Percentiles rank a stretch among this genome's conserved stretches.
Evolutionary conservation across 305 asterid species (phyloP).

Genomic region (Solanum hybrid): DNA sequence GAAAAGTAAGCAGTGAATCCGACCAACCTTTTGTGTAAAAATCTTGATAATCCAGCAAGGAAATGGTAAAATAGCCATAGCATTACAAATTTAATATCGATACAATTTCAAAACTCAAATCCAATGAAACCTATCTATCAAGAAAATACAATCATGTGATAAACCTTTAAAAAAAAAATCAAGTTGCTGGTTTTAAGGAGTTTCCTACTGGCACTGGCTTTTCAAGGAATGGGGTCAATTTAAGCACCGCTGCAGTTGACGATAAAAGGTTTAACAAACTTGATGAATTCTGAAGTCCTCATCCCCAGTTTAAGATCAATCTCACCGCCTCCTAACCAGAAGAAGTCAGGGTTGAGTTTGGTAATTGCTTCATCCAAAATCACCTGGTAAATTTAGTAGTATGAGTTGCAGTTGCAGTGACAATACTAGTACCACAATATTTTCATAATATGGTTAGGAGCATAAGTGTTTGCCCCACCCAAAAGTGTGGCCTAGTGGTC

Average conservation of each 20-base stretch:
- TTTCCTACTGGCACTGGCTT: not conserved
- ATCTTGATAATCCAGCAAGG: not conserved
- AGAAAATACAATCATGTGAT: not conserved
- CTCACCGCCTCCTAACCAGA: conserved; percentile 98
- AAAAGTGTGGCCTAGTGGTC: not conserved
- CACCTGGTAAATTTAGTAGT: conserved; percentile 37
- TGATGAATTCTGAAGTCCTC: conserved; percentile 56
- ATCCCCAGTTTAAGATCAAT: conserved; percentile 77
- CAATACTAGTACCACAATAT: not conserved
- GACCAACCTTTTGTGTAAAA: not conserved
- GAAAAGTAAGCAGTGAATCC: not conserved
- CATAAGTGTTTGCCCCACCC: not conserved
- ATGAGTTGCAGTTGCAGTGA: not conserved
- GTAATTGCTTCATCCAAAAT: conserved; percentile 82
- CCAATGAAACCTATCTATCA: not conserved
- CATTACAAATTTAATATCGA: not conserved
- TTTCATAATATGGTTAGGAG: not conserved
- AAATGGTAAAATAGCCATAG: not conserved
- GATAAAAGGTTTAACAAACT: conserved; percentile 61
- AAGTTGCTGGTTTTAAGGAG: not conserved
- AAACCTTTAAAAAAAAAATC: not conserved
- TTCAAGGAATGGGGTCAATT: not conserved
- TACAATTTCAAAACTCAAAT: not conserved
- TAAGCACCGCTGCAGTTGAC: conserved; percentile 57
- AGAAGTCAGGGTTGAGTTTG: conserved; percentile 70